Evolutionary conservation across 78 protist genomes (phyloP), one percentile per base, ranked within the genome.

Genomic region (Guillardia theta): DNA sequence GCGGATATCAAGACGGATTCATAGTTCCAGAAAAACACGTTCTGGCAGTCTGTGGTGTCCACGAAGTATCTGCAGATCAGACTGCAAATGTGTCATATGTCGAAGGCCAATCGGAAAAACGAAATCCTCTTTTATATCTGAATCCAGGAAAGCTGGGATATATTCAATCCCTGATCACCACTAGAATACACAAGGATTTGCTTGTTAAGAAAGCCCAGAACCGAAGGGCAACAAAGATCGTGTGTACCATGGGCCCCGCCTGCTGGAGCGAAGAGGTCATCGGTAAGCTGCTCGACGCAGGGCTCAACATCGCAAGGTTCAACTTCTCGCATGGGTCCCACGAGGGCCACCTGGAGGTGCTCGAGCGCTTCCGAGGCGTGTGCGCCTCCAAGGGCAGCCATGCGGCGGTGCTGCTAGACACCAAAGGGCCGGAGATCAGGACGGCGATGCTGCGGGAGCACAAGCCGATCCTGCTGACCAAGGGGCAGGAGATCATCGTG

Each of bases 321-420:
- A 97, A 97, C 96, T 95, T 97, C 78, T 94, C 96, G 33, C 98
- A 97, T 64, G 98, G 98, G 27, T 24, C 45, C 33, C 94, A 96
- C 94, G 96, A 88, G 70, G 77, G 10, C 19, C 94, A 93, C 94
- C 48, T 5, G n/a, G 94, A n/a, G 94, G 43, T 64, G 41, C 62
- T 92, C 62, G 39, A 47, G 45, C n/a, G 46, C 46, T 53, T 92
- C 46, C 94, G 97, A 45, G 15, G 45, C 62, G 94, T 53, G 77
- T 8, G 8, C 33, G 22, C 8, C 4, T 18, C 6, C 46, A 88
- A 88, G 93, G 9, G 39, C 45, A 37, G 53, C 80, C 0, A 0
- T 1, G 92, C 62, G 15, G 96, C 96, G 48, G 54, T 88, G 64
- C 95, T 95, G 39, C 93, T 94, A 21, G 97, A 96, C 95, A 96